These are phyloP conservation scores for Citeromyces matritensis DNA, from an alignment of 805 yeast genomes.

Conservation along the genomic window DNA sequence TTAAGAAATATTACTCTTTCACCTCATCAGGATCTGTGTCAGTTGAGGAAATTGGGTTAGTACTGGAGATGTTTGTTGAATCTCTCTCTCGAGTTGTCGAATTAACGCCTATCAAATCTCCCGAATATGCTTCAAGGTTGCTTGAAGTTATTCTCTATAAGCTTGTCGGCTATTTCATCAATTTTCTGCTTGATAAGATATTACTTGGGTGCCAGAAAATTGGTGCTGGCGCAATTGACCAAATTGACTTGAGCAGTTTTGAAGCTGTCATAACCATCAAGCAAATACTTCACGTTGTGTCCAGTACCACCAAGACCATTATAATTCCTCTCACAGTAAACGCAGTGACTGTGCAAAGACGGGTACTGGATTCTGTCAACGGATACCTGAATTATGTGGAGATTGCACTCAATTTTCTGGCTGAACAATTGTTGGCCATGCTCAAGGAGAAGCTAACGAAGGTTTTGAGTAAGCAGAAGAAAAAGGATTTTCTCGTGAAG, in stretches of 20 bases:
- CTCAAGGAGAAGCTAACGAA: constrained; percentile 32
- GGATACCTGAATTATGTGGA: constrained; percentile 47
- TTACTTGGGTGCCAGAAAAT: constrained; percentile 9
- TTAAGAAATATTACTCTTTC: no score
- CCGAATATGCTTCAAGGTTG: constrained; percentile 49
- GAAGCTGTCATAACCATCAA: constrained; percentile 34
- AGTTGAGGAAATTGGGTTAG: constrained; percentile 37
- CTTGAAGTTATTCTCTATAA: constrained; percentile 54
- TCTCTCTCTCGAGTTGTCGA: constrained; percentile 67
- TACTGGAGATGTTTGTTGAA: constrained; percentile 62
- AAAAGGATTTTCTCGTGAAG: constrained; percentile 48
- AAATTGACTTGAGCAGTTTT: constrained; percentile 29
- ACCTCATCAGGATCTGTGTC: constrained; percentile 10
- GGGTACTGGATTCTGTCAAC: constrained; percentile 49
- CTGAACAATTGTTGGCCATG: constrained; percentile 41
- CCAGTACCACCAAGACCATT: constrained; percentile 61
- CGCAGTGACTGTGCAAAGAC: constrained; percentile 37
- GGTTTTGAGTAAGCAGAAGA: constrained; percentile 51
- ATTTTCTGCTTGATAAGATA: constrained; percentile 47
- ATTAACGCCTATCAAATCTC: constrained; percentile 44
- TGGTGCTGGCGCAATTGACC: constrained; percentile 5
- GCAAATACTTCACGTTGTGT: constrained; percentile 47
- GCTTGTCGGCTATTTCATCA: constrained; percentile 61
- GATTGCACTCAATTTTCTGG: constrained; percentile 44
- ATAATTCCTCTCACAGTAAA: constrained; percentile 61